phyloP scores from a whole-genome alignment of 176 grass and related monocot genomes.

The Triticum dicoccoides region DNA sequence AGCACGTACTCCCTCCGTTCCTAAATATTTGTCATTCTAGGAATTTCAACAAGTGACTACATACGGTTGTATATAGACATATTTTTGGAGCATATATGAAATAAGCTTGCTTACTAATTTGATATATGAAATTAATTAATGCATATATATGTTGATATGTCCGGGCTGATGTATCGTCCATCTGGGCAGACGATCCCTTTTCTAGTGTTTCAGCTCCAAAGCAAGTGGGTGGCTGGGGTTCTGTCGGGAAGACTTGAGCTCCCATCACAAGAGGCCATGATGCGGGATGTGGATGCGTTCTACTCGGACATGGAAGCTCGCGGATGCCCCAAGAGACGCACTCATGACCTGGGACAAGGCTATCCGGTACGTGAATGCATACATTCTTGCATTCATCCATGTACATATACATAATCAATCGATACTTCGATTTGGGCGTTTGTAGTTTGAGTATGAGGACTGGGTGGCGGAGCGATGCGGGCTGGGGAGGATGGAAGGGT shows the following conservation, averaged over 20 bases:
- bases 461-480: background rate
- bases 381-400: no score
- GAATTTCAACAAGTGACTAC: no score
- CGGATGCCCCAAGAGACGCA: background rate
- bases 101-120: no score
- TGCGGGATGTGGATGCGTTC: background rate
- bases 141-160: no score
- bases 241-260: background rate
- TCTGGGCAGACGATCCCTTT: background rate
- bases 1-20: no score
- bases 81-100: no score
- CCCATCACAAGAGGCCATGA: background rate
- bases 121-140: no score
- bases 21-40: no score
- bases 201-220: background rate
- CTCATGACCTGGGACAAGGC: background rate
- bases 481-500: background rate
- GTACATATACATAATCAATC: background rate
- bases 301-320: background rate
- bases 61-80: no score
- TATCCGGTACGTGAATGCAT: no score
- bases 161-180: background rate
- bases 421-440: background rate
- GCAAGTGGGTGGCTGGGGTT: background rate
- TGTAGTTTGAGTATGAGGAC: background rate